Conservation (phyloP, 148 eudicot genomes). For the Gaultheria prostrata region DNA sequence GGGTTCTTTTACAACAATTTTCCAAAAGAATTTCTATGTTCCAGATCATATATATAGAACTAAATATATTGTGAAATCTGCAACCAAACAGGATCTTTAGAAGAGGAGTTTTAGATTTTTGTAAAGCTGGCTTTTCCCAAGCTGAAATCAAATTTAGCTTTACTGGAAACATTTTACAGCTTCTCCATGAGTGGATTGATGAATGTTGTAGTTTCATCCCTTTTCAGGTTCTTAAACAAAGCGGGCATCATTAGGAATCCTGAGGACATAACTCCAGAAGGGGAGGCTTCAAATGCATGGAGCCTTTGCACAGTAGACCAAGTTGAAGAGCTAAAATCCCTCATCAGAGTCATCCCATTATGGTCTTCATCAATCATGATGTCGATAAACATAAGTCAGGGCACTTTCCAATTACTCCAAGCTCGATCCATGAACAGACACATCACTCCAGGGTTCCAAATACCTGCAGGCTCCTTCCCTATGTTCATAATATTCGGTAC, state of each 20-base stretch:
- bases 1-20: too few species aligned
- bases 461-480: constrained; percentile 73
- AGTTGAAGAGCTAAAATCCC: constrained; percentile 2
- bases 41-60: neutral
- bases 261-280: constrained; percentile 45
- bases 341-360: neutral
- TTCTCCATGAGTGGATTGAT: neutral
- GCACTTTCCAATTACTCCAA: constrained; percentile 2
- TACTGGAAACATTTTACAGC: neutral
- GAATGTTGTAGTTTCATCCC: neutral
- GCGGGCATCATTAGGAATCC: constrained; percentile 56
- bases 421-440: constrained; percentile 2
- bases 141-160: neutral
- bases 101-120: neutral
- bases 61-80: neutral
- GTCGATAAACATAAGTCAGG: neutral
- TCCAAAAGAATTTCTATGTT: neutral
- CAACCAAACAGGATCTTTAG: neutral
- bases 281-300: constrained; percentile 26
- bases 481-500: constrained; percentile 55
- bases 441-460: constrained; percentile 47
- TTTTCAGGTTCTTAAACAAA: constrained; percentile 5
- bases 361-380: constrained; percentile 1
- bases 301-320: constrained; percentile 1
- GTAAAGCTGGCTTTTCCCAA: neutral